phyloP scores from a whole-genome alignment of 768 basidiomycete genomes.

The Kwoniella sp. region DNA sequence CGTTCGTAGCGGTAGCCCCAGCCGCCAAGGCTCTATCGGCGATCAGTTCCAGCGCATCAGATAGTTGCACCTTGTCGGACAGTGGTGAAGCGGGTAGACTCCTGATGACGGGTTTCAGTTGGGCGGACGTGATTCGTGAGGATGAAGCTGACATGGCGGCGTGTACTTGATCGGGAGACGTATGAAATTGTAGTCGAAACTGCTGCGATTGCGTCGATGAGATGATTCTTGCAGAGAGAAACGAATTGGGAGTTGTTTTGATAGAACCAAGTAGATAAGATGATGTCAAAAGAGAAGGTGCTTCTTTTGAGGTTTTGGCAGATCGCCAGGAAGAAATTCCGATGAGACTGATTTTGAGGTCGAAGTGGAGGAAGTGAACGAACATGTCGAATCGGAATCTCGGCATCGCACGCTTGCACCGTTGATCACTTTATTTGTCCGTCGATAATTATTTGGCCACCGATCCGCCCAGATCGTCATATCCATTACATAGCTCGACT shows the following conservation, averaged over 20 bases:
- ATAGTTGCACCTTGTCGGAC: constrained; percentile 44
- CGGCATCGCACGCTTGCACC: background rate
- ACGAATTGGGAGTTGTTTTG: background rate
- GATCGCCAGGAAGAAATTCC: background rate
- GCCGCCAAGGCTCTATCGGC: constrained; percentile 27
- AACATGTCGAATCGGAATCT: background rate
- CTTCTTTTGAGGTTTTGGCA: background rate
- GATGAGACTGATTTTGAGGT: background rate
- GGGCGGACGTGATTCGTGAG: constrained; percentile 24
- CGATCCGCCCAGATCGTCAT: background rate
- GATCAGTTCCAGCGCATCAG: constrained; percentile 45
- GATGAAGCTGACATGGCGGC: constrained; percentile 13
- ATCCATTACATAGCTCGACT: background rate
- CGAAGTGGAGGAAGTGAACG: constrained; percentile 4
- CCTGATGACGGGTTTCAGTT: constrained; percentile 40
- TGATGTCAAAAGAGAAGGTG: background rate
- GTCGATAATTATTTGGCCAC: background rate
- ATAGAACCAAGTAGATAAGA: background rate
- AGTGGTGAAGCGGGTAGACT: constrained; percentile 50
- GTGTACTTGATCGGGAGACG: background rate
- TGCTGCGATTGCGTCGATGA: background rate
- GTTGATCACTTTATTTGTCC: no score
- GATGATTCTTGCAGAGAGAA: background rate
- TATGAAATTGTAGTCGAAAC: background rate
- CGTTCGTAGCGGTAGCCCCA: background rate